Evolutionary conservation across 2,329 filamentous ascomycete genomes (phyloP).

Genomic region (Fusarium sp.): DNA sequence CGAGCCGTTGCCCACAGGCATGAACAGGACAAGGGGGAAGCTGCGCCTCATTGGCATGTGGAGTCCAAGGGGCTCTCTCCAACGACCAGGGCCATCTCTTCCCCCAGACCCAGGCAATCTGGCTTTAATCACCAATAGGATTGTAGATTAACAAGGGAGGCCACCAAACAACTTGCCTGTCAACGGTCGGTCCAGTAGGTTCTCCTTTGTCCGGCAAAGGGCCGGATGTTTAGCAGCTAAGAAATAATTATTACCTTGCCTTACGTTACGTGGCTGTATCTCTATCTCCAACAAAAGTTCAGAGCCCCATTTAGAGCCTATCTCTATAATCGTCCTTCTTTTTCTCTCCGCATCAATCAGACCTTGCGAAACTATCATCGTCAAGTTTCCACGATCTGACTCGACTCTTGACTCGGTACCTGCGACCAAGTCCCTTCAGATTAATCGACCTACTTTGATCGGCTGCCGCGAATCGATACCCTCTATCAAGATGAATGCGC

Average conservation of each 20-base stretch:
- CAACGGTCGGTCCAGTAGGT: conserved; percentile 15
- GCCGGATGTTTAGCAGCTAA: conserved; percentile 31
- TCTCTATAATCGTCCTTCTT: conserved; percentile 21
- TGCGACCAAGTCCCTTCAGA: not conserved
- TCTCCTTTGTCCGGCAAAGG: conserved; percentile 38
- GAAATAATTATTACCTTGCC: not conserved
- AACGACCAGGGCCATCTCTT: conserved; percentile 15
- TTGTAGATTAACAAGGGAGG: conserved; percentile 24
- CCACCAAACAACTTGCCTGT: conserved; percentile 30
- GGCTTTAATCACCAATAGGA: conserved; percentile 35
- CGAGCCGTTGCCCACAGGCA: not conserved
- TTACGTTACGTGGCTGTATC: conserved; percentile 48
- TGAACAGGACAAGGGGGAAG: conserved; percentile 12
- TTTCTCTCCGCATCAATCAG: conserved; percentile 14
- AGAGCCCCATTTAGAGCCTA: conserved; percentile 12
- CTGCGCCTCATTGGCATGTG: conserved; percentile 41
- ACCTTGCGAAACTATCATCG: conserved; percentile 14
- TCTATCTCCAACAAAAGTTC: conserved; percentile 35
- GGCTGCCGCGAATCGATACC: conserved; percentile 22
- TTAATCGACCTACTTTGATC: conserved; percentile 1
- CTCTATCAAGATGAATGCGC: conserved; percentile 76
- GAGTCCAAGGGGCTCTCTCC: conserved; percentile 26
- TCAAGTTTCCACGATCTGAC: not conserved
- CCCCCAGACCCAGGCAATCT: conserved; percentile 4
- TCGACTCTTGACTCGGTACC: conserved; percentile 2